Percentiles rank a stretch among this genome's conserved stretches.
These are phyloP conservation scores for Marchantia paleacea DNA, from an alignment of 225 moss, liverwort and hornwort species.

Conservation along the genomic window DNA sequence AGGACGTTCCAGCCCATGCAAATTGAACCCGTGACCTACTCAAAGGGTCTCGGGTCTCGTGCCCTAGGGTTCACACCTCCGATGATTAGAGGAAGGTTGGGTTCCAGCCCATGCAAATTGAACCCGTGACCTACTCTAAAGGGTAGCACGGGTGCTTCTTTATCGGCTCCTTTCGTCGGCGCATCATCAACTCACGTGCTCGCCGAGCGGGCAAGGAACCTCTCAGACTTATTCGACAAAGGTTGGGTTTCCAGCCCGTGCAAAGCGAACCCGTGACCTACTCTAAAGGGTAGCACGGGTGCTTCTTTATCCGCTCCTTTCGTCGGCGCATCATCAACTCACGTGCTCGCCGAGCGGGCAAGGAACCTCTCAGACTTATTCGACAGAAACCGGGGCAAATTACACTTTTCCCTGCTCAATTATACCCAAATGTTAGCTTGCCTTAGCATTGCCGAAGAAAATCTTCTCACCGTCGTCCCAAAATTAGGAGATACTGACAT, in stretches of 20 bases:
- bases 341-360: constrained; percentile 52
- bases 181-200: constrained; percentile 60
- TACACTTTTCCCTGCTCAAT: constrained; percentile 14
- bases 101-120: too few species aligned
- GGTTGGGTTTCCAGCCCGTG: constrained; percentile 88
- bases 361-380: constrained; percentile 1
- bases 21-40: too few species aligned
- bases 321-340: constrained; percentile 49
- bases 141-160: too few species aligned
- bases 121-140: too few species aligned
- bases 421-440: too few species aligned
- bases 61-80: too few species aligned
- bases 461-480: background rate
- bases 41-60: too few species aligned
- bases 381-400: constrained; percentile 1
- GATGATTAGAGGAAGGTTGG: too few species aligned
- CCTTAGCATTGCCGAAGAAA: background rate
- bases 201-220: constrained; percentile 34
- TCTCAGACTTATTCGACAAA: constrained; percentile 52
- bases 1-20: too few species aligned
- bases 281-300: too few species aligned
- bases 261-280: constrained; percentile 91
- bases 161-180: constrained; percentile 33
- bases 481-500: background rate
- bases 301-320: constrained; percentile 47